Percentiles rank a stretch among this genome's conserved stretches.
These are phyloP conservation scores for Plectosphaerella cucumerina DNA, from an alignment of 2,329 filamentous ascomycete species.

Conservation along the genomic window DNA sequence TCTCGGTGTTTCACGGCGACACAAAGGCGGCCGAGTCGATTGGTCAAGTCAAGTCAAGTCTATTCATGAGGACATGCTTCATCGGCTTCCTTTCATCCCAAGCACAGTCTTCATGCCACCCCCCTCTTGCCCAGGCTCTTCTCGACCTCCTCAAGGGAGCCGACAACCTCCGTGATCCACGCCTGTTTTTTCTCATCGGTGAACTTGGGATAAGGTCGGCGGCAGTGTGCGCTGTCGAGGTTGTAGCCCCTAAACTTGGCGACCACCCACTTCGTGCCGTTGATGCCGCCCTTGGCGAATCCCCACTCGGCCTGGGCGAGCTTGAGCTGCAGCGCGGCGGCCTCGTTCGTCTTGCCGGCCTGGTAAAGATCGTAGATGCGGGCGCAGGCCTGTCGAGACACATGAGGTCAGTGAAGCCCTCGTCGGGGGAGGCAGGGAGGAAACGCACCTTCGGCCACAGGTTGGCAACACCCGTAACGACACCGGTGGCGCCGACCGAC, in stretches of 20 bases:
- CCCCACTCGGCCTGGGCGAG: slow-evolving; percentile 50
- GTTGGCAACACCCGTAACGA: slow-evolving; percentile 60
- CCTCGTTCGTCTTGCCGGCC: slow-evolving; percentile 41
- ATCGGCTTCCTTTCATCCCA: too few relatives aligned
- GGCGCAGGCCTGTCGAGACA: slow-evolving; percentile 30
- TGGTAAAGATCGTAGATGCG: slow-evolving; percentile 43
- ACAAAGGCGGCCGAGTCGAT: too few relatives aligned
- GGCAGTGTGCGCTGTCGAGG: slow-evolving; percentile 43
- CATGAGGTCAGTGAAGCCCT: too few relatives aligned
- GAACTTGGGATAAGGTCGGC: slow-evolving; percentile 50
- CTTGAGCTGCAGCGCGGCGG: slow-evolving; percentile 43
- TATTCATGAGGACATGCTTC: too few relatives aligned
- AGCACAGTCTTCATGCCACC: too few relatives aligned
- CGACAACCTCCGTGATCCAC: slow-evolving; percentile 20
- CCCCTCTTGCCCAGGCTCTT: slow-evolving; percentile 5
- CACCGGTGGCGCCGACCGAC: slow-evolving; percentile 53
- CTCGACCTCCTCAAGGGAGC: slow-evolving; percentile 11
- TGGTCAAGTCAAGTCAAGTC: too few relatives aligned
- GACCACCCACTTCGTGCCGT: slow-evolving; percentile 57
- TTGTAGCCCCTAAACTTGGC: slow-evolving; percentile 50
- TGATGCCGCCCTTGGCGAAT: slow-evolving; percentile 55
- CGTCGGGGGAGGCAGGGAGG: too few relatives aligned
- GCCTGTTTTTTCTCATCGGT: slow-evolving; percentile 25
- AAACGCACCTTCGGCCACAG: slow-evolving; percentile 41
- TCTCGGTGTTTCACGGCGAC: too few relatives aligned